Percentiles rank a stretch among this genome's conserved stretches.
Conservation (phyloP, 1,284 basidiomycete genomes). For the Tausonia pullulans region DNA sequence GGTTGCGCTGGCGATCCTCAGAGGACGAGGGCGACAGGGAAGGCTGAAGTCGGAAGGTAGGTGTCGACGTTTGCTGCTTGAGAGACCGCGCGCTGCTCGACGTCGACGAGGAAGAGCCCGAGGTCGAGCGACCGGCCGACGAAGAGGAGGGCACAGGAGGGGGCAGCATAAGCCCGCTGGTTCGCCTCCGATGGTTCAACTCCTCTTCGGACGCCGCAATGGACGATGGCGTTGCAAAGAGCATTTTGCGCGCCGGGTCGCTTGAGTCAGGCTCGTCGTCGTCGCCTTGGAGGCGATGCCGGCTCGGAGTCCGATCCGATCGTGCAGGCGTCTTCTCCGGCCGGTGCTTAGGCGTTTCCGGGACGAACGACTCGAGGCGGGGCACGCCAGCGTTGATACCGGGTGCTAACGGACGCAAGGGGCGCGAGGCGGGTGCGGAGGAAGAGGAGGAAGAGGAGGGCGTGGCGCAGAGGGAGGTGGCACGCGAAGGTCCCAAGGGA, state of each 20-base stretch:
- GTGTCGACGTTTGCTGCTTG: not conserved
- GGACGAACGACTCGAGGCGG: not conserved
- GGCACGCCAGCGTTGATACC: not conserved
- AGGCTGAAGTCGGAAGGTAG: not conserved
- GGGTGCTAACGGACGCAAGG: too few relatives aligned
- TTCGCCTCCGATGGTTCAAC: too few relatives aligned
- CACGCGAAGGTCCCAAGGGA: not conserved
- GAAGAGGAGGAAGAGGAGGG: not conserved
- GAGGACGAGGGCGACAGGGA: not conserved
- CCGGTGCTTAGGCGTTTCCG: not conserved
- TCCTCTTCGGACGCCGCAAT: not conserved
- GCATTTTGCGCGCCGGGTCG: not conserved
- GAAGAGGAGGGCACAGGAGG: not conserved
- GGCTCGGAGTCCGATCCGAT: not conserved
- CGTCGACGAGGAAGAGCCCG: not conserved
- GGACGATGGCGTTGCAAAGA: not conserved
- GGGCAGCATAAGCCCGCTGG: not conserved
- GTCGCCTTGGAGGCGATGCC: not conserved
- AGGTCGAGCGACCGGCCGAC: not conserved
- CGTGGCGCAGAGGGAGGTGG: not conserved
- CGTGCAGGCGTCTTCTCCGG: not conserved
- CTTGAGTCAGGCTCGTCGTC: not conserved
- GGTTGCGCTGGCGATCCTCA: not conserved
- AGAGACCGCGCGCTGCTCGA: not conserved
- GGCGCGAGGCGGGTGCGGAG: not conserved